phyloP scores from a whole-genome alignment of 768 basidiomycete species.

The Mycena vulgaris region DNA sequence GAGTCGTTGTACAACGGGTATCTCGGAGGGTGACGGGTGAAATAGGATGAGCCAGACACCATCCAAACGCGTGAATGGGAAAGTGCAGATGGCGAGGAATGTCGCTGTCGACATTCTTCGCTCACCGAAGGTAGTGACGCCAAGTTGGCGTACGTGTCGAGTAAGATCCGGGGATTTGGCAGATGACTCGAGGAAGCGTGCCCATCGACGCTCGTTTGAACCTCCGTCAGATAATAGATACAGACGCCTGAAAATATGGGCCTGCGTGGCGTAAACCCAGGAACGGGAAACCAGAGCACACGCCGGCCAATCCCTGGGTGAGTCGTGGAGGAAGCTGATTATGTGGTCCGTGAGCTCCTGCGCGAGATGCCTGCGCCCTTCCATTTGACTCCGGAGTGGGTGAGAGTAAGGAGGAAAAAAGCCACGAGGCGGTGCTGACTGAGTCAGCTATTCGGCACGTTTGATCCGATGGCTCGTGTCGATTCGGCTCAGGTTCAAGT shows the following conservation, averaged over 20 bases:
- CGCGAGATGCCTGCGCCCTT: slow-evolving; percentile 8
- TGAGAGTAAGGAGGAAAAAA: slow-evolving; percentile 12
- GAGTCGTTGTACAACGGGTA: slow-evolving; percentile 4
- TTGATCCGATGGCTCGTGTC: slow-evolving; percentile 8
- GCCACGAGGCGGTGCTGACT: background rate
- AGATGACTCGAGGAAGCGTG: slow-evolving; percentile 13
- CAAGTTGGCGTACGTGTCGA: slow-evolving; percentile 18
- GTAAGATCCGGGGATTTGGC: slow-evolving; percentile 10
- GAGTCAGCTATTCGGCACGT: slow-evolving; percentile 4
- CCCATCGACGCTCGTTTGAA: slow-evolving; percentile 15
- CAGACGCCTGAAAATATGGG: slow-evolving; percentile 19
- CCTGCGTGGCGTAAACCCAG: slow-evolving; percentile 16
- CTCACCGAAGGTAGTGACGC: background rate
- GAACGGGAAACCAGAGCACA: slow-evolving; percentile 17
- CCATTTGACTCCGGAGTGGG: too few species aligned
- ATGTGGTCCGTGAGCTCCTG: slow-evolving; percentile 19
- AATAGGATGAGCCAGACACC: slow-evolving; percentile 12
- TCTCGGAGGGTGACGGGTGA: slow-evolving; percentile 4
- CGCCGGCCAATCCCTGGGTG: slow-evolving; percentile 13
- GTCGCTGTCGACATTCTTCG: slow-evolving; percentile 12
- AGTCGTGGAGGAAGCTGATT: slow-evolving; percentile 13
- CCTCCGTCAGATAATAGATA: slow-evolving; percentile 11
- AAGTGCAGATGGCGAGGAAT: too few species aligned
- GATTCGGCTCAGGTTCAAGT: background rate
- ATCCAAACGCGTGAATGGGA: slow-evolving; percentile 22